These are phyloP conservation scores for Linum usitatissimum DNA, from an alignment of 345 rosid species.

Conservation along the genomic window DNA sequence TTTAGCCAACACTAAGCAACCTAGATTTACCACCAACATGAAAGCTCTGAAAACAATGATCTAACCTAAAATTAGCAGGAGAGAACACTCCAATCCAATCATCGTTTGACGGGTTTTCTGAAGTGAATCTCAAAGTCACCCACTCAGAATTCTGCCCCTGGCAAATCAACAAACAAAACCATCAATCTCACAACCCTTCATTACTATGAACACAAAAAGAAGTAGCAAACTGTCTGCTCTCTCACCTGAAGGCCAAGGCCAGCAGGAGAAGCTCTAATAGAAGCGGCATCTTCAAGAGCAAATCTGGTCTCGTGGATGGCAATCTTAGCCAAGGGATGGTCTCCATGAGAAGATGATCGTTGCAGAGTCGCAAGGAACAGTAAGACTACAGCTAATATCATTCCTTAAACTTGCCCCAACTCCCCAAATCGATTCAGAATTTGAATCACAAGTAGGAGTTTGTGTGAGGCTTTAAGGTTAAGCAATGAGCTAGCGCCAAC, in stretches of 20 bases:
- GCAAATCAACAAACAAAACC: conserved; percentile 2
- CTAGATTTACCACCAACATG: too few relatives aligned
- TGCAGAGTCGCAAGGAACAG: conserved; percentile 33
- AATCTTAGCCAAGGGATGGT: conserved; percentile 47
- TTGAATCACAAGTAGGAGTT: not conserved
- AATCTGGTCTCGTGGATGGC: conserved; percentile 30
- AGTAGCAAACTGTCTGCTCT: not conserved
- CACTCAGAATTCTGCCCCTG: conserved; percentile 53
- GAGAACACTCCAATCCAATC: conserved; percentile 83
- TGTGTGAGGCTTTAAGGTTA: too few relatives aligned
- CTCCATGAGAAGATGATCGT: conserved; percentile 36
- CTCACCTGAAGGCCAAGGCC: conserved; percentile 42
- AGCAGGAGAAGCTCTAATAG: conserved; percentile 40
- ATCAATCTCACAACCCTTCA: not conserved
- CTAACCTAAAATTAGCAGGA: conserved; percentile 59
- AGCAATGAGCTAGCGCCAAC: not conserved
- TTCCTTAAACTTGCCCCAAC: conserved; percentile 17
- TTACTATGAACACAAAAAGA: not conserved
- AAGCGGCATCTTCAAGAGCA: conserved; percentile 29
- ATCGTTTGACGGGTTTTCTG: conserved; percentile 44
- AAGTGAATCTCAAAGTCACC: conserved; percentile 36
- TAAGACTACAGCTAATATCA: conserved; percentile 18
- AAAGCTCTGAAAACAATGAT: not conserved
- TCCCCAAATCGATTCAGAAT: not conserved
- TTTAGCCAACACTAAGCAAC: not conserved